phyloP scores from a whole-genome alignment of 345 rosid species.

The Populus ilicifolia region DNA sequence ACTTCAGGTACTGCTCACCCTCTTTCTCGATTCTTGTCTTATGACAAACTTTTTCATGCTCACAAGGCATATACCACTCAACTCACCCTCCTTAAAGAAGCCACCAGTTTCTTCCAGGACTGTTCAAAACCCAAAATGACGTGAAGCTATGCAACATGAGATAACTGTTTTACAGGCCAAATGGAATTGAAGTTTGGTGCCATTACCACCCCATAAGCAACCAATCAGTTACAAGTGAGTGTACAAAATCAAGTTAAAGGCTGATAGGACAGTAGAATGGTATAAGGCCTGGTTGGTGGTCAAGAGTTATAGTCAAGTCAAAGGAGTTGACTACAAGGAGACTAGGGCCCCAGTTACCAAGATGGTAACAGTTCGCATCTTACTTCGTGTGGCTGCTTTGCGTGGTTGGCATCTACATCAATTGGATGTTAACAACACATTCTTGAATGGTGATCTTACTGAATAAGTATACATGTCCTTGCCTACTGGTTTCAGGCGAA shows the following conservation, averaged over 20 bases:
- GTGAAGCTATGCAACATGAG: no score
- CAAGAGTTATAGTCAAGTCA: neutral
- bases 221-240: no score
- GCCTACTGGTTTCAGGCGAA: no score
- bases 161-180: neutral
- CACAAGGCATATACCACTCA: no score
- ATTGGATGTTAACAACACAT: no score
- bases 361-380: no score
- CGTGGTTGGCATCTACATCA: neutral
- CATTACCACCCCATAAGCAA: neutral
- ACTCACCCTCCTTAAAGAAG: no score
- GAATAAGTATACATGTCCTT: neutral
- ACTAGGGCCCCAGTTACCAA: neutral
- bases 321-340: neutral
- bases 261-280: neutral
- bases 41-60: neutral
- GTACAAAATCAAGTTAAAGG: neutral
- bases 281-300: neutral
- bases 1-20: no score
- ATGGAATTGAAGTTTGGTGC: no score
- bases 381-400: neutral
- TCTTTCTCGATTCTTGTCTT: neutral
- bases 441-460: neutral
- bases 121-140: no score
- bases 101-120: no score